Base-by-base conservation (phyloP, 2,329 filamentous ascomycete species). In the Graphiopsis chlorocephala region DNA sequence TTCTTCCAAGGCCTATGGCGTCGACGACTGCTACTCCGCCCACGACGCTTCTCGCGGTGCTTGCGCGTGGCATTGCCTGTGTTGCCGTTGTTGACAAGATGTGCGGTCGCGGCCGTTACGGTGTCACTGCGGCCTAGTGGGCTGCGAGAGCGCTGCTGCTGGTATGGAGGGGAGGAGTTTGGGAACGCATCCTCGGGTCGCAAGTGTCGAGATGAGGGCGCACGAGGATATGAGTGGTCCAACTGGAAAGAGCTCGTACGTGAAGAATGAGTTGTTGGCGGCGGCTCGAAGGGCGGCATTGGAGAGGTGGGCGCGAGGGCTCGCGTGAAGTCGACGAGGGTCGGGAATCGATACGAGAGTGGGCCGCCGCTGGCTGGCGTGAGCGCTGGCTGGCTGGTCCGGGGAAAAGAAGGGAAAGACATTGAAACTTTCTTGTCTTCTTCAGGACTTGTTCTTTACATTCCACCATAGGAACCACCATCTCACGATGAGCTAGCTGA, bases 111-210 rank as follows among this genome's bases (percentile, higher is more conserved):
- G 33, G 68, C 47, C 25, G 65, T 57, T 5, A 73, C 70, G 42
- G 72, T 72, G 64, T 75, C 74, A 65, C 72, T 72, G 48, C 73
- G 67, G 12, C 70, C 74, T 28, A 76, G 59, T 2, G 73, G 72
- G 50, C 69, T 72, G 56, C 66, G 68, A 52, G 70, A 66, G 48
- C 72, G 69, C 38, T 64, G 68, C n/a, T 63, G 56, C 47, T 73
- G 76, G 62, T 86, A 84, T 4, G 88, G 86, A 42, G 89, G 86
- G 1, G 88, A 87, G 17, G 83, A 77, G 15, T 84, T 79, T 72
- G 87, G 84, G 78, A 92, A 91, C 63, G 92, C 92, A 85, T 96
- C 92, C 79, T 94, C 90, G 17, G 92, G 92, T 4, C 91, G 89
- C 48, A 96, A 87, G 68, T 88, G 88, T 14, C 70, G 70, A 8